These are phyloP conservation scores for Domatiomyces globalis DNA, from an alignment of 2,329 filamentous ascomycete species.

Conservation along the genomic window DNA sequence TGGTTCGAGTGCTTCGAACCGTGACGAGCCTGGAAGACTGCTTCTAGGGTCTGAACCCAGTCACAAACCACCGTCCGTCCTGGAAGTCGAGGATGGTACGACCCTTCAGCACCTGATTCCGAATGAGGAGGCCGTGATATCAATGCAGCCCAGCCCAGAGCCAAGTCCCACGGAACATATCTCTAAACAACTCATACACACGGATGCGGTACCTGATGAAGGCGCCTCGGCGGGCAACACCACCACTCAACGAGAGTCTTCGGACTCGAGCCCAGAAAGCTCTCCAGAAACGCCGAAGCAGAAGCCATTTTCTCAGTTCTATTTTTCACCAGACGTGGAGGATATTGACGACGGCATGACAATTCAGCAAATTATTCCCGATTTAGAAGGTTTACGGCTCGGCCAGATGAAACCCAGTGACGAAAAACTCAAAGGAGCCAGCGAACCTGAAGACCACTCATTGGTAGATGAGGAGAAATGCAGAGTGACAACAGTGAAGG, in stretches of 20 bases:
- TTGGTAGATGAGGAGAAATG: too few relatives aligned
- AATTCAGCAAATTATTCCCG: not conserved
- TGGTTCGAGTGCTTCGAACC: not conserved
- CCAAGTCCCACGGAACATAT: too few relatives aligned
- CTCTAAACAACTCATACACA: not conserved
- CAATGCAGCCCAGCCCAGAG: not conserved
- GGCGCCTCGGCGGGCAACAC: not conserved
- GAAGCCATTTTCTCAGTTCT: not conserved
- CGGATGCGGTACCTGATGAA: not conserved
- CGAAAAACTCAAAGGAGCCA: not conserved
- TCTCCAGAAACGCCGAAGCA: not conserved
- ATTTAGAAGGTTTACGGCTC: not conserved
- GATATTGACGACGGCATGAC: not conserved
- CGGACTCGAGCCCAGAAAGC: not conserved
- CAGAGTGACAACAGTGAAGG: too few relatives aligned
- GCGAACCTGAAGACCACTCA: too few relatives aligned
- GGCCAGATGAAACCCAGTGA: not conserved
- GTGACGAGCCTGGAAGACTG: not conserved
- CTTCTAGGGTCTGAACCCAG: not conserved
- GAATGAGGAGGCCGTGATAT: too few relatives aligned
- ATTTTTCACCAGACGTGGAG: not conserved
- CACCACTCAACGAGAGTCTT: too few relatives aligned
- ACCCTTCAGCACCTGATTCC: not conserved
- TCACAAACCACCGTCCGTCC: not conserved
- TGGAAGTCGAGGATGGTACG: not conserved